Conservation (phyloP, 306 rosid genomes). For the cucumber (Cucumis sativus) region Cucumber_9930_V3 NC_026661.2:20592001-20592500, state of each 20-base stretch:
- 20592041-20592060: too few species aligned
- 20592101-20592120: too few species aligned
- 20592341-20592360: slow-evolving; percentile 14
- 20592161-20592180: too few species aligned
- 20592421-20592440: slow-evolving; percentile 55
- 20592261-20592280: background rate
- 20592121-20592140: background rate
- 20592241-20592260: background rate
- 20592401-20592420: slow-evolving; percentile 21
- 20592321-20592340: background rate
- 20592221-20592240: background rate
- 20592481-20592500: slow-evolving; percentile 31
- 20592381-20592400: slow-evolving; percentile 27
- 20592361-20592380: slow-evolving; percentile 34
- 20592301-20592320: background rate
- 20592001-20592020: too few species aligned
- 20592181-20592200: background rate
- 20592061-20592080: too few species aligned
- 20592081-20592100: too few species aligned
- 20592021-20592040: too few species aligned
- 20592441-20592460: slow-evolving; percentile 38
- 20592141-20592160: too few species aligned
- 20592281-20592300: background rate
- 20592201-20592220: background rate
- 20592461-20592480: slow-evolving; percentile 56